A percentile compares a stretch with the other conserved stretches of the same genome.
Conservation (phyloP, 192 early-diverging fungal genomes). For the Entomortierella chlamydospora region DNA sequence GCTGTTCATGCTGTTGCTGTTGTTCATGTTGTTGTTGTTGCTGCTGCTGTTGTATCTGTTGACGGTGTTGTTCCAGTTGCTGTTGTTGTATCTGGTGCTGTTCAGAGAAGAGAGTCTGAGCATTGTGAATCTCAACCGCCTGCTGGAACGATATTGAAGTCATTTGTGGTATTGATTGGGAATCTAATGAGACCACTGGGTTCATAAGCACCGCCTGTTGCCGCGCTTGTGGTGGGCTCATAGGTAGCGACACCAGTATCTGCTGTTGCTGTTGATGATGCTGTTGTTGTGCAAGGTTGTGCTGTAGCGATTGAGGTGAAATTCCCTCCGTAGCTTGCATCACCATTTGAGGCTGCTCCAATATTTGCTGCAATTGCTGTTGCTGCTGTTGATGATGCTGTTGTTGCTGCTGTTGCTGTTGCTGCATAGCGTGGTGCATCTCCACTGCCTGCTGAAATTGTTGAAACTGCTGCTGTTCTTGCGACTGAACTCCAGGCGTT, state of each 20-base stretch:
- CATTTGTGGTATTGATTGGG: conserved; percentile 18
- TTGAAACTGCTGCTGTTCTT: conserved; percentile 22
- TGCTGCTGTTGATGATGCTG: conserved; percentile 24
- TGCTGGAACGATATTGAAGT: conserved; percentile 30
- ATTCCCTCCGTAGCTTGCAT: conserved; percentile 18
- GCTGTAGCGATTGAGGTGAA: conserved; percentile 33
- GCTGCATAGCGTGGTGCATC: conserved; percentile 22
- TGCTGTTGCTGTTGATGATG: conserved; percentile 21
- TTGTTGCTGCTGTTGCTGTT: conserved; percentile 18
- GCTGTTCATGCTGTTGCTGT: conserved; percentile 16
- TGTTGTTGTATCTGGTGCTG: conserved; percentile 20
- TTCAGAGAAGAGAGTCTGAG: conserved; percentile 15
- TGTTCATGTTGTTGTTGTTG: conserved; percentile 17
- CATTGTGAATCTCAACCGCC: conserved; percentile 8
- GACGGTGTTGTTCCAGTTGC: conserved; percentile 22
- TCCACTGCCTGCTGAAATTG: conserved; percentile 17
- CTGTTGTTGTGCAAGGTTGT: conserved; percentile 9
- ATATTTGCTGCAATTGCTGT: conserved; percentile 23
- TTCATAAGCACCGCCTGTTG: conserved; percentile 21
- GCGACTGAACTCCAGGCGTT: conserved; percentile 9
- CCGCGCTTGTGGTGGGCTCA: conserved; percentile 6
- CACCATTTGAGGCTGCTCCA: conserved; percentile 11
- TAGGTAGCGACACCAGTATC: conserved; percentile 10
- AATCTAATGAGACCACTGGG: conserved; percentile 9
- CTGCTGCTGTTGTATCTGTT: conserved; percentile 16